A percentile compares a stretch with the other conserved stretches of the same genome.
phyloP scores from a whole-genome alignment of 192 early-diverging fungal genomes.

The Podila epigama region DNA sequence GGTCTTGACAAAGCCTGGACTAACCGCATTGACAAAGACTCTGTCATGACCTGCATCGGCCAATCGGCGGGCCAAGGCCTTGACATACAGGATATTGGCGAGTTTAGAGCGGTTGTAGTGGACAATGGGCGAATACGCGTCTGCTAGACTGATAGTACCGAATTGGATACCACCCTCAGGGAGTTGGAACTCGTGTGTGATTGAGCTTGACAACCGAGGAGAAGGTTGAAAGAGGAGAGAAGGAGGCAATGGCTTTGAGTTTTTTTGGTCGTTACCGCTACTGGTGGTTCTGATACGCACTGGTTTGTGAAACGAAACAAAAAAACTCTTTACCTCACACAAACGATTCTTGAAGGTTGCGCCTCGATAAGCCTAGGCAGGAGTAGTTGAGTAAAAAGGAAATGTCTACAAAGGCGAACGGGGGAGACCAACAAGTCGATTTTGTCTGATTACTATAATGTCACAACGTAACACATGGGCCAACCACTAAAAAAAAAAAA shows the following conservation, averaged over 20 bases:
- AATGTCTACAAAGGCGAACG: constrained; percentile 13
- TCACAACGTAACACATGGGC: background rate
- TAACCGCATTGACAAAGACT: constrained; percentile 52
- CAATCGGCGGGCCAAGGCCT: constrained; percentile 50
- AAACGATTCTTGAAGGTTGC: constrained; percentile 59
- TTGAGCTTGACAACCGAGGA: too few species aligned
- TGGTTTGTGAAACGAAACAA: too few species aligned
- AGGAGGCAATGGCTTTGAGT: too few species aligned
- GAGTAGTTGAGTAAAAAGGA: constrained; percentile 51
- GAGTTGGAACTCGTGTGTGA: constrained; percentile 26
- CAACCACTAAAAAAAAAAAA: background rate
- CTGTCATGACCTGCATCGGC: constrained; percentile 26
- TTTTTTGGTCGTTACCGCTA: too few species aligned
- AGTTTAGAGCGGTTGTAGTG: constrained; percentile 64
- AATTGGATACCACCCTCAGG: constrained; percentile 51
- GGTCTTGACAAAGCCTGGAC: constrained; percentile 52
- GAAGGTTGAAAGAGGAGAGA: too few species aligned
- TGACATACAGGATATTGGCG: constrained; percentile 60
- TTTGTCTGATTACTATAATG: background rate
- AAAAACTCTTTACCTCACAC: constrained; percentile 50
- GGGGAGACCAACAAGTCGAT: background rate
- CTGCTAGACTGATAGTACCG: constrained; percentile 45
- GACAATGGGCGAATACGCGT: constrained; percentile 28
- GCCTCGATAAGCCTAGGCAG: constrained; percentile 48
- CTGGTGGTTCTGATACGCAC: too few species aligned